These are phyloP conservation scores for Alternaria brassicae DNA, from an alignment of 2,329 filamentous ascomycete genomes.

Conservation along the genomic window DNA sequence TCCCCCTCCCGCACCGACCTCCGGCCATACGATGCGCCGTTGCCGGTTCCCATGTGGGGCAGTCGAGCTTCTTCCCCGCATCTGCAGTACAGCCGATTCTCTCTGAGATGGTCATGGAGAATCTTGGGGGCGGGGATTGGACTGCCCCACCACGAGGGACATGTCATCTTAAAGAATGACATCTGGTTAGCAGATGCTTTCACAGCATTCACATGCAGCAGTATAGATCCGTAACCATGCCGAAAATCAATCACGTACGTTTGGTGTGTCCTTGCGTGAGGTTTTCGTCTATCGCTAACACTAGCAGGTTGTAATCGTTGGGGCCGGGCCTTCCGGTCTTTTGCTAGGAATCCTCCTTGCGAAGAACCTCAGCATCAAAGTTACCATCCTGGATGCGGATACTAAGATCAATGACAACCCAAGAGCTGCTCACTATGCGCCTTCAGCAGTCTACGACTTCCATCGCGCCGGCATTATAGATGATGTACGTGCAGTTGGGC, in stretches of 20 bases:
- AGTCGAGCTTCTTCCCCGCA: conserved; percentile 26
- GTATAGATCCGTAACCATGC: conserved; percentile 27
- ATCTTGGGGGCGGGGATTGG: conserved; percentile 10
- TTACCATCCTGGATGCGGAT: conserved; percentile 64
- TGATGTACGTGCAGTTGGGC: conserved; percentile 55
- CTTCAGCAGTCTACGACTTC: conserved; percentile 65
- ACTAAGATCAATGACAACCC: conserved; percentile 65
- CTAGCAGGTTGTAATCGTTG: conserved; percentile 38
- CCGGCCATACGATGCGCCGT: conserved; percentile 19
- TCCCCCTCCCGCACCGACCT: neutral
- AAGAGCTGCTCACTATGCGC: conserved; percentile 68
- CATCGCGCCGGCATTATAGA: conserved; percentile 65
- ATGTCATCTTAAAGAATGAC: conserved; percentile 8
- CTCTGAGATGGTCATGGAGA: conserved; percentile 18
- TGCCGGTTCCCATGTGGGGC: conserved; percentile 25
- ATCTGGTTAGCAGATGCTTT: conserved; percentile 8
- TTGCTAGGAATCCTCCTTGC: conserved; percentile 58
- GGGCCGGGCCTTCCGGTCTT: conserved; percentile 46
- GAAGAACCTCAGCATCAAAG: conserved; percentile 58
- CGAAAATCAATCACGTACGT: conserved; percentile 42
- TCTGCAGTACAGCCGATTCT: conserved; percentile 4
- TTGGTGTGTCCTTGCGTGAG: neutral
- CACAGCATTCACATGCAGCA: conserved; percentile 9
- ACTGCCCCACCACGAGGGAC: conserved; percentile 28
- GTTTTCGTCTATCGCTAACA: conserved; percentile 11